Base-by-base conservation (phyloP, 2,329 filamentous ascomycete genomes). In the Lecanosticta acicola region DNA sequence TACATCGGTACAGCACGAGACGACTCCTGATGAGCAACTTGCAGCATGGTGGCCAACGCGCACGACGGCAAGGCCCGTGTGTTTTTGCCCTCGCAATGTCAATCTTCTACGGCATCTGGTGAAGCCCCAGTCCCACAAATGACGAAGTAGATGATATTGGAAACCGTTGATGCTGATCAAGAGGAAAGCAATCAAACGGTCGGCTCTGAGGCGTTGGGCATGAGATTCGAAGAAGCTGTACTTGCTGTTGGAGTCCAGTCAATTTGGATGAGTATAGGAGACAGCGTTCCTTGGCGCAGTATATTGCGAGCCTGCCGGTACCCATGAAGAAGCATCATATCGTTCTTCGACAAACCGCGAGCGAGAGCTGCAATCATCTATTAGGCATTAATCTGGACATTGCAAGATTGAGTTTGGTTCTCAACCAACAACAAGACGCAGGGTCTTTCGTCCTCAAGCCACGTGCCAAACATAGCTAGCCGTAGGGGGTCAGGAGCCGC, bases 91-190 rank as follows among this genome's bases (percentile, higher is more conserved):
- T 11, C 11, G 11, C 24, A 5, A 11, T 7, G 24, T 11, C 24
- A 29, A 29, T 29, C 24, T 29, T 29, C 11, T 29, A 11, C 24
- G 24, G 11, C 5, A 7, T 29, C 24, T 29, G 24, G 24, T 7
- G 24, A 29, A 29, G 11, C 24, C 24, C 24, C 24, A 29, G 24
- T 29, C 11, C 11, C 24, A 29, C 7, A 29, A 5, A 11, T 11
- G 24, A 29, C 24, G 24, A 5, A 11, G 5, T 29, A 11, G 11
- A 29, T 11, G 11, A 29, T 7, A 11, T 29, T 11, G 17, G 32
- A 43, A 43, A 19, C 18, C 16, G 20, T 17, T 29, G 18, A 9
- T 29, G 41, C 24, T 43, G 41, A 43, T 43, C 41, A n/a, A n/a
- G 20, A 9, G 37, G 7, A 20, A 24, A 18, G 37, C 37, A 39